These are phyloP conservation scores for Solanum paucissectum DNA, from an alignment of 257 asterid species.

Conservation along the genomic window DNA sequence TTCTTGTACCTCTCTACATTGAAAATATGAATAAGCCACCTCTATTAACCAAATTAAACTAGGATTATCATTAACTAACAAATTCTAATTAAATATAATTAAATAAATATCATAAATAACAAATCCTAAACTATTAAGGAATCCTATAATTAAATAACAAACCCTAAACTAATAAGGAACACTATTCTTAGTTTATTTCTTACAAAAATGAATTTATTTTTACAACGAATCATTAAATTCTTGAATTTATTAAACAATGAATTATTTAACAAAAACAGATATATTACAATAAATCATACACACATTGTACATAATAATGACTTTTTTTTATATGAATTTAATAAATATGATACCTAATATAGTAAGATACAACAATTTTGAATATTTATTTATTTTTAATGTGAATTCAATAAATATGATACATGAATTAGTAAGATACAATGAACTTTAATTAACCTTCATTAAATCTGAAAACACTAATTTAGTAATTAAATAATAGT, in stretches of 20 bases:
- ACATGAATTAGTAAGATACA: no score
- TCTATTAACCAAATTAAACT: no score
- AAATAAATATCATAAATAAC: not conserved
- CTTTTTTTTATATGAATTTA: no score
- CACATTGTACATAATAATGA: no score
- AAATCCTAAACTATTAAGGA: not conserved
- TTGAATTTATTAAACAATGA: not conserved
- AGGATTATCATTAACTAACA: not conserved
- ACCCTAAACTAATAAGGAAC: not conserved
- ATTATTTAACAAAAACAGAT: not conserved
- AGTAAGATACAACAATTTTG: no score
- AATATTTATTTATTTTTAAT: no score
- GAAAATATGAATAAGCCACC: not conserved
- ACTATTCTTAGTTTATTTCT: not conserved
- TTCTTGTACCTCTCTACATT: not conserved
- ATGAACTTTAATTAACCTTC: not conserved
- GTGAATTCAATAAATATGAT: not conserved
- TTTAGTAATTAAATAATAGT: no score
- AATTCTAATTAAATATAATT: no score
- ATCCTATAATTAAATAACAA: not conserved
- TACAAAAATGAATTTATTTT: not conserved
- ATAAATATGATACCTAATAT: no score
- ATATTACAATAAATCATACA: not conserved
- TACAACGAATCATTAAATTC: not conserved
- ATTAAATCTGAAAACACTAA: no score